Evolutionary conservation across 805 yeast genomes (phyloP).

Genomic region (Candida hungchunana): DNA sequence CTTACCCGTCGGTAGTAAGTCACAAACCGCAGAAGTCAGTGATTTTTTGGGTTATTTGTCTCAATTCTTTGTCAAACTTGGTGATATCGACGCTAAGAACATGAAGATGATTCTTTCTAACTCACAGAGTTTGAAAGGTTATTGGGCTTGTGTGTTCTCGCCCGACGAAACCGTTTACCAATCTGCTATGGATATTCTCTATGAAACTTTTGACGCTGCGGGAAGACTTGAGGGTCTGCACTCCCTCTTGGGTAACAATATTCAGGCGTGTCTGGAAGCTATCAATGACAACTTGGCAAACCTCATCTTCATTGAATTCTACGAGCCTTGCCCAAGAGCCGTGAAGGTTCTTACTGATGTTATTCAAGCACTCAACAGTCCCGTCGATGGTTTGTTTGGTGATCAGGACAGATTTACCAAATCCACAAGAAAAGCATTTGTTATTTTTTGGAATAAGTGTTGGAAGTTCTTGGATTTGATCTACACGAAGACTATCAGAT

Average conservation of each 20-base stretch:
- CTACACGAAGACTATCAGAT: conserved; percentile 59
- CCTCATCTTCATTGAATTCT: conserved; percentile 45
- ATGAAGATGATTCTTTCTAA: conserved; percentile 37
- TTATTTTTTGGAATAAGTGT: conserved; percentile 57
- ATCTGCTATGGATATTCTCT: conserved; percentile 63
- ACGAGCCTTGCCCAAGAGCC: conserved; percentile 72
- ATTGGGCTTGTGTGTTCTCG: conserved; percentile 73
- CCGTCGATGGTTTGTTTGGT: conserved; percentile 54
- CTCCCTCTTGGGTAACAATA: conserved; percentile 42
- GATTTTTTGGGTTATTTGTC: conserved; percentile 29
- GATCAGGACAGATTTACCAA: conserved; percentile 26
- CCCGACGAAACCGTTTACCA: conserved; percentile 56
- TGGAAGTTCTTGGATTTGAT: conserved; percentile 75
- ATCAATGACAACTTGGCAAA: conserved; percentile 41
- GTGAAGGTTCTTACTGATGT: conserved; percentile 75
- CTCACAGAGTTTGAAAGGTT: conserved; percentile 48
- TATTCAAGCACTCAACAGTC: conserved; percentile 55
- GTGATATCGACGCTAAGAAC: conserved; percentile 35
- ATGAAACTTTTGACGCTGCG: conserved; percentile 73
- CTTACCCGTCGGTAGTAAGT: conserved; percentile 18
- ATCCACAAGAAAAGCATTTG: conserved; percentile 28
- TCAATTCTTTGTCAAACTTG: conserved; percentile 34
- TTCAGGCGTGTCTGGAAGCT: conserved; percentile 45
- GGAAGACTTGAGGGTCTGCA: conserved; percentile 78
- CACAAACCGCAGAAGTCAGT: conserved; percentile 27